Base-by-base conservation (phyloP, 2,329 filamentous ascomycete genomes). In the Alternaria conjuncta region DNA sequence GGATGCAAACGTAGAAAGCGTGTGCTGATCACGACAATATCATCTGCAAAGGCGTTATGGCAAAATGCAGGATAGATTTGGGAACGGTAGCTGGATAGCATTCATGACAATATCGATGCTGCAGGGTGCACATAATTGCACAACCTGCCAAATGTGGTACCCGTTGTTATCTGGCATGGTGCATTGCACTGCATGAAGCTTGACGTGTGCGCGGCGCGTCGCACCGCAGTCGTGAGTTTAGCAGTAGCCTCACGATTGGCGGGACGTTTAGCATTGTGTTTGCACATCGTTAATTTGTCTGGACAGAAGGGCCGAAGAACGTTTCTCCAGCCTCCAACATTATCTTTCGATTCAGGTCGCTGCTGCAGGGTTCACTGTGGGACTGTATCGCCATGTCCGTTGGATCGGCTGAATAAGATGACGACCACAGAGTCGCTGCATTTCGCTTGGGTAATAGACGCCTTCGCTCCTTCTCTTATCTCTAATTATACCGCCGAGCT, bases 181-280 rank as follows among this genome's bases (percentile, higher is more conserved):
- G 60, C 32, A 46, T 54, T 58, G 64, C 54, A 66, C 53, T 51
- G 54, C 54, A 55, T 55, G 43, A 36, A 25, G 26, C 25, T 23
- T 43, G 32, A 60, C 47, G 30, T 54, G 25, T 21, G 47, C 23
- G 41, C 20, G 18, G 50, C 18, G 49, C 30, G 51, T 64, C 23
- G 57, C 55, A 61, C 36, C 36, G 54, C 64, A 57, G 41, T 21
- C 43, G 36, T 25, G 15, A 25, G 30, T 46, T 44, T 51, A 28
- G 32, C 32, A 47, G 26, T 7, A n/a, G 50, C 41, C 28, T 60
- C 41, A 41, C 28, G 41, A 51, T 61, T 61, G 58, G 58, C 32
- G n/a, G 10, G n/a, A 43, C n/a, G 53, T 56, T 50, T 56, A 28
- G 47, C 21, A 51, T 54, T 46, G 23, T 30, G 41, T 26, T 54